Conservation (phyloP, 1,284 basidiomycete species). For the Golubevia sp. region DNA sequence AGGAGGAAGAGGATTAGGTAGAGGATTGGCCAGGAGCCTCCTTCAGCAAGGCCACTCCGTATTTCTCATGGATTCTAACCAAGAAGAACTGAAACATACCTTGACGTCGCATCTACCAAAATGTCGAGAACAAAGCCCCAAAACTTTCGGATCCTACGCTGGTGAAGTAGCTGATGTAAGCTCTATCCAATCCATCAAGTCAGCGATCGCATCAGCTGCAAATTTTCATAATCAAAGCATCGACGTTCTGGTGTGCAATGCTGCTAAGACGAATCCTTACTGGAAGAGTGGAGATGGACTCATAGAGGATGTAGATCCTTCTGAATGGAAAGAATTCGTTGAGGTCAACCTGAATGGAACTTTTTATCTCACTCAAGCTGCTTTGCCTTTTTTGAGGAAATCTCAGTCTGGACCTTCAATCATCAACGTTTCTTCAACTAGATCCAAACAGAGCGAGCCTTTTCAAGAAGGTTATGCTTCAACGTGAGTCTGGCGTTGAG, state of each 20-base stretch:
- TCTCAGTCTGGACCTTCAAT: background rate
- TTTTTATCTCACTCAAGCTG: conserved; percentile 4
- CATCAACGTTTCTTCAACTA: background rate
- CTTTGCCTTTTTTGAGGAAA: conserved; percentile 1
- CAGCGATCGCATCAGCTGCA: background rate
- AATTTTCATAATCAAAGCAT: background rate
- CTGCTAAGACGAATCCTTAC: background rate
- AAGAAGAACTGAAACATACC: conserved; percentile 43
- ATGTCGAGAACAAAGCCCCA: no score
- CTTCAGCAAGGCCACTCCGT: background rate
- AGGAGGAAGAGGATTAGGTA: background rate
- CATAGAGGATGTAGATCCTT: background rate
- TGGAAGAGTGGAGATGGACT: background rate
- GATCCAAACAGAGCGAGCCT: background rate
- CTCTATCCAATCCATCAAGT: background rate
- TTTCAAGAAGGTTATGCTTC: conserved; percentile 3
- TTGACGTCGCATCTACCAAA: background rate
- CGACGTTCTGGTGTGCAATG: conserved; percentile 2
- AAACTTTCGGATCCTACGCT: background rate
- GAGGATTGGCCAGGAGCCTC: background rate
- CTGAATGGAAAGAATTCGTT: conserved; percentile 1
- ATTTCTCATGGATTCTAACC: background rate
- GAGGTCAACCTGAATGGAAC: conserved; percentile 3
- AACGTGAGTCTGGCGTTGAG: conserved; percentile 1
- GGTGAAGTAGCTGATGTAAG: background rate